A percentile compares a stretch with the other conserved stretches of the same genome.
These are phyloP conservation scores for Herpotrichia juniperi DNA, from an alignment of 2,329 filamentous ascomycete species.

Conservation along the genomic window DNA sequence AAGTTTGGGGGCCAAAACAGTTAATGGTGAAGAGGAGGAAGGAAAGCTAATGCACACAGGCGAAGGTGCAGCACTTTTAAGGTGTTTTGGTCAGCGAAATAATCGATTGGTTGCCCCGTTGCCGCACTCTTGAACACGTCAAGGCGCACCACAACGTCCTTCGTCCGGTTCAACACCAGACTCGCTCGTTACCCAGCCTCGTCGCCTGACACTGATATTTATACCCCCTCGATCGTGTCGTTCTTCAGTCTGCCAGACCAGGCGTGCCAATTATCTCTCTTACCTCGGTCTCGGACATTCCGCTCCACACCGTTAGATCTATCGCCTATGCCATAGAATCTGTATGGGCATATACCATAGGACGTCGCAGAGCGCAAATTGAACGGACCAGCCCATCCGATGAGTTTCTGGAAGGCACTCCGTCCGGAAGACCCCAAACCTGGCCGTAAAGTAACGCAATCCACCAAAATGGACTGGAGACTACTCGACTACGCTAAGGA, in stretches of 20 bases:
- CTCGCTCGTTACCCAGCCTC: conserved; percentile 31
- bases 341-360: not conserved
- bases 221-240: conserved; percentile 15
- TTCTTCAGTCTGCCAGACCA: conserved; percentile 18
- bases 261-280: conserved; percentile 15
- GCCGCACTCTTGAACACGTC: conserved; percentile 41
- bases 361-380: not conserved
- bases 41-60: conserved; percentile 27
- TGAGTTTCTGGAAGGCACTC: not conserved
- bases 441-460: conserved; percentile 34
- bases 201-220: conserved; percentile 24
- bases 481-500: conserved; percentile 50
- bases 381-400: not conserved
- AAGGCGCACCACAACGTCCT: conserved; percentile 32
- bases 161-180: conserved; percentile 29
- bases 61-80: conserved; percentile 37
- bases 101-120: conserved; percentile 42
- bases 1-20: conserved; percentile 35
- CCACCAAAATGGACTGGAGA: conserved; percentile 43
- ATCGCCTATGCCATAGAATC: not conserved
- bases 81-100: conserved; percentile 34
- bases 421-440: too few relatives aligned
- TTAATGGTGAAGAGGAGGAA: conserved; percentile 29
- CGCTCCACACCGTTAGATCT: not conserved
- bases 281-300: conserved; percentile 25